Conservation (phyloP, 164 flowering plant species). For the Cinnamomum micranthum region DNA sequence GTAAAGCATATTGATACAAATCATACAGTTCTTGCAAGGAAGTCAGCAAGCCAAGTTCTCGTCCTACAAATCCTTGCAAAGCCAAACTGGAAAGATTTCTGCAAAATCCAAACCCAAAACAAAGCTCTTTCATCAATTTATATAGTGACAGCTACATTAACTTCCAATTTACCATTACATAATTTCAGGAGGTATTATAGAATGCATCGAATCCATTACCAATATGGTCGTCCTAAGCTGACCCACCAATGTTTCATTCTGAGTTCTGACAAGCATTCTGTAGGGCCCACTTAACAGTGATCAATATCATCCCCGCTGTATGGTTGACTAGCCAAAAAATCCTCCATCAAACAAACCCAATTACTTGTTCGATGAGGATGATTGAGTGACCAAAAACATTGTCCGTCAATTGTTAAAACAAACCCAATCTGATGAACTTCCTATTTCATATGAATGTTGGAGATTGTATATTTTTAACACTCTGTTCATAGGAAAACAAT, state of each 20-base stretch:
- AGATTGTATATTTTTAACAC: background rate
- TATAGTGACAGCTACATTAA: background rate
- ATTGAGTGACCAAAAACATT: background rate
- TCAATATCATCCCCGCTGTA: background rate
- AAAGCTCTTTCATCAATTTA: background rate
- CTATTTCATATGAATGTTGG: background rate
- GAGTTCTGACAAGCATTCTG: background rate
- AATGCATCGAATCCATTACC: background rate
- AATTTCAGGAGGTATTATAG: background rate
- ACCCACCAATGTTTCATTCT: background rate
- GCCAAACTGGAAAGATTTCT: constrained; percentile 66
- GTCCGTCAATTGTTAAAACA: background rate
- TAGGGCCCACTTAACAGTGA: background rate
- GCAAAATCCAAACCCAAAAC: constrained; percentile 27
- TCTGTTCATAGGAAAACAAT: background rate
- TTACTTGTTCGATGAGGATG: background rate
- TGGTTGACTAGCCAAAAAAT: background rate
- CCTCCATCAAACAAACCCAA: background rate
- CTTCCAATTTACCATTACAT: background rate
- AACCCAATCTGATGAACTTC: background rate
- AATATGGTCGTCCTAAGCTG: background rate
- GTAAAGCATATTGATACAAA: constrained; percentile 1
- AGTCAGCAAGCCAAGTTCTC: constrained; percentile 58
- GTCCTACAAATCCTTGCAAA: constrained; percentile 70
- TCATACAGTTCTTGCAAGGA: constrained; percentile 71